These are phyloP conservation scores for Trichomonas vaginalis DNA, from an alignment of 208 protist genomes.

Conservation along the genomic window DNA sequence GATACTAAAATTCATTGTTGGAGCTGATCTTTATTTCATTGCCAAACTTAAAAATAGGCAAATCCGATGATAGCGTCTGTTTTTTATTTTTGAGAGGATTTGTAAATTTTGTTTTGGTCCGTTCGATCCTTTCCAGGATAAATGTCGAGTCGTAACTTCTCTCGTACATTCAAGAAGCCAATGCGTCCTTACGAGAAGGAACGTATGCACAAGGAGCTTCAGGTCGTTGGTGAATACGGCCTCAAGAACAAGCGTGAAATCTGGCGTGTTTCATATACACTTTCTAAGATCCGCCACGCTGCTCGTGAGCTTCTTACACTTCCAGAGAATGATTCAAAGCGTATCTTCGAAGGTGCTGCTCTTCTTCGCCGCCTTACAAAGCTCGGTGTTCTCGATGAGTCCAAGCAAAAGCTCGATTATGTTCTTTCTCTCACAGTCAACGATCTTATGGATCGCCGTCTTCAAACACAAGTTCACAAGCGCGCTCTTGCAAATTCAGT, in stretches of 20 bases:
- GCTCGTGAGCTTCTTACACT: constrained; percentile 96
- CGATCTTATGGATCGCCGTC: constrained; percentile 97
- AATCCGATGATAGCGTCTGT: no score
- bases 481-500: constrained; percentile 91
- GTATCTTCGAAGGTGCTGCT: constrained; percentile 88
- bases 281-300: constrained; percentile 93
- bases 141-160: constrained; percentile 61
- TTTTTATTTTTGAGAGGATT: no score
- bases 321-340: constrained; percentile 78
- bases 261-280: constrained; percentile 87
- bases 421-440: constrained; percentile 89
- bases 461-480: constrained; percentile 96
- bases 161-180: constrained; percentile 81
- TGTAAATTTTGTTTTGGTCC: background rate
- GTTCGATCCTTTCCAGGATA: background rate
- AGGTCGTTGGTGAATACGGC: constrained; percentile 87
- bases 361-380: constrained; percentile 92
- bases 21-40: no score
- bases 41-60: no score
- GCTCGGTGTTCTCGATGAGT: constrained; percentile 89
- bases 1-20: no score
- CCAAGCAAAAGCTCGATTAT: constrained; percentile 98
- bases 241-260: constrained; percentile 98
- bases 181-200: constrained; percentile 98
- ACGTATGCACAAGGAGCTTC: constrained; percentile 96